These are phyloP conservation scores for Chytridiales sp. DNA, from an alignment of 371 early-diverging fungal genomes.

Conservation along the genomic window DNA sequence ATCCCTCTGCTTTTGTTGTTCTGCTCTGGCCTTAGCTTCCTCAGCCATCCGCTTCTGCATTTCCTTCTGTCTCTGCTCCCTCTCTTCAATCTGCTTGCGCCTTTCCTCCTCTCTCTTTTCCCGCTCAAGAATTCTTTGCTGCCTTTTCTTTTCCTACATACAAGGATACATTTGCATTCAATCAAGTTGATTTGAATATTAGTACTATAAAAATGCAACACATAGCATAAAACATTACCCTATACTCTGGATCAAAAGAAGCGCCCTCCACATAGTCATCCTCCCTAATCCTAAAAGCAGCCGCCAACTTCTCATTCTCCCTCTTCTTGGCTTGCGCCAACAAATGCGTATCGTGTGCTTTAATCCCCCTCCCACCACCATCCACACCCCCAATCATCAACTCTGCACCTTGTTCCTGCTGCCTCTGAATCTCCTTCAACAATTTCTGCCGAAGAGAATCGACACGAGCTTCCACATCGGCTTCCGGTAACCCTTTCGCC, in stretches of 20 bases:
- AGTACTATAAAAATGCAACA: neutral
- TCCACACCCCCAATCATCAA: constrained; percentile 23
- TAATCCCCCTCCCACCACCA: constrained; percentile 29
- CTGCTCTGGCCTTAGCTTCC: neutral
- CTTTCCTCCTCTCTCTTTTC: constrained; percentile 23
- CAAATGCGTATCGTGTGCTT: constrained; percentile 61
- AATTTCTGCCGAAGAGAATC: constrained; percentile 40
- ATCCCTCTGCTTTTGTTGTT: constrained; percentile 7
- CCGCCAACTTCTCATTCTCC: constrained; percentile 63
- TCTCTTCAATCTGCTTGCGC: constrained; percentile 7
- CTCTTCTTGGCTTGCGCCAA: constrained; percentile 67
- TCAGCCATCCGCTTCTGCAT: constrained; percentile 5
- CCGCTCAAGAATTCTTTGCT: constrained; percentile 33
- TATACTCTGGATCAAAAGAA: constrained; percentile 77
- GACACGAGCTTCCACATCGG: constrained; percentile 61
- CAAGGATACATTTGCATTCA: neutral
- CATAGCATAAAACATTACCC: constrained; percentile 37
- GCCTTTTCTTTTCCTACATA: constrained; percentile 45
- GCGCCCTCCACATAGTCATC: constrained; percentile 71
- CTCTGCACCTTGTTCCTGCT: constrained; percentile 20
- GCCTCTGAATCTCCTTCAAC: constrained; percentile 40
- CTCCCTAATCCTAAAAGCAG: constrained; percentile 68
- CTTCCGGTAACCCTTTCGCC: constrained; percentile 63
- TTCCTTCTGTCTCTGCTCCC: constrained; percentile 1
- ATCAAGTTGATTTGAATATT: neutral